Base-by-base conservation (phyloP, 2,329 filamentous ascomycete species). In the Pseudogymnoascus sp. region DNA sequence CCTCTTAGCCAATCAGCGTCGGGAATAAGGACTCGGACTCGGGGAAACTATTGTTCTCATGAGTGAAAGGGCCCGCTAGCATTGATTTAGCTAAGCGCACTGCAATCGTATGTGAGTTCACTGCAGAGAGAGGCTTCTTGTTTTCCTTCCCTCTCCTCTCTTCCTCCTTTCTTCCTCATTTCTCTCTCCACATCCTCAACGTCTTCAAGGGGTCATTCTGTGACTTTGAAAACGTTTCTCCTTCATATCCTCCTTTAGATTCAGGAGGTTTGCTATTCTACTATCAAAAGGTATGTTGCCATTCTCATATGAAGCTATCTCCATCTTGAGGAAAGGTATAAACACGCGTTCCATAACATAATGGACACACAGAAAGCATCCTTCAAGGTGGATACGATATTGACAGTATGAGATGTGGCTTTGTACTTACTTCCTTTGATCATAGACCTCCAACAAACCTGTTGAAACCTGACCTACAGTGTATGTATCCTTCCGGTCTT, bases 361-460 rank as follows among this genome's bases (percentile, higher is more conserved):
- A 28, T 31, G n/a, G n/a, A 11, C 45, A 11, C 31, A 52, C 14
- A 12, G 25, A 31, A 52, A 31, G 14, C 25, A 18, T 31, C 25
- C 14, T 52, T 11, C 18, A 14, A 28, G n/a, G 2, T 31, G 11
- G 14, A 52, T 52, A 31, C n/a, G 2, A 11, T 11, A 31, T 31
- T 52, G 43, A 52, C 45, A 18, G 14, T 31, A 52, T 16, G 45
- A 52, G 23, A 52, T 52, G 2, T 31, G 23, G 8, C 45, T 9
- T 52, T 52, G 6, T 52, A 52, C 45, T 52, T 52, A 52, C 45
- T 52, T 52, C 12, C 45, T 52, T 52, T 52, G 45, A 3, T 52
- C 45, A 52, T 31, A 52, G 45, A 9, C 14, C 25, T 31, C 4
- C 45, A 52, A 52, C 25, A 52, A 52, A 31, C 14, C 45, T 52